Base-by-base conservation (phyloP, 1,284 basidiomycete species). In the Ceratobasidium sp. region DNA sequence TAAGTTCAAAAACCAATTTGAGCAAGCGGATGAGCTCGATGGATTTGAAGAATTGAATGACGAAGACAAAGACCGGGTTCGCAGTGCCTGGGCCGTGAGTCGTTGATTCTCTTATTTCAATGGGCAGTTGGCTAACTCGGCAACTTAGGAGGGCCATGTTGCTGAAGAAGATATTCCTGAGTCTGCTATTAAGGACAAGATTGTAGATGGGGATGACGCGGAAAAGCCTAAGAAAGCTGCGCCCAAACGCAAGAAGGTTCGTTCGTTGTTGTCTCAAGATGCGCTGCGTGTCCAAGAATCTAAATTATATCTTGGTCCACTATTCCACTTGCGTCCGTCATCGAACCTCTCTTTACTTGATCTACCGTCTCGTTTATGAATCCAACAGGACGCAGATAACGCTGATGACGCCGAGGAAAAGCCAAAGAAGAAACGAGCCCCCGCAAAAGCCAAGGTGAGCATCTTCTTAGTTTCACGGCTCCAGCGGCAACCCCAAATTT, bases 131-230 rank as follows among this genome's bases (percentile, higher is more conserved):
- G n/a, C 38, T 50, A 18, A 61, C 44, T 13, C 8, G 6, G 21
- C 18, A 16, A 1, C n/a, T 26, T 5, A 90, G 64, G 87, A 85
- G 0, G 93, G 90, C 4, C 86, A 89, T 49, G 91, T 95, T 62
- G 92, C 88, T 13, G 88, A 89, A 18, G 92, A 89, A 76, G 93
- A 95, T 77, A 87, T 94, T 35, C 93, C 93, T 1, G 88, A 87
- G 41, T 84, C 83, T 18, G 93, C 93, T 0, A 85, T 84, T 72
- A 91, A 91, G 77, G 82, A 85, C 13, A 83, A 80, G 4, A 86
- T 77, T 2, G 86, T 82, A 1, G 86, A 82, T 0, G 85, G 78
- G 0, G 87, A 85, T 16, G 85, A 85, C 14, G 87, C 84, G 6
- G 83, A 79, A 79, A 85, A 82, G 79, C 35, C 35, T 4, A 84